Conservation (phyloP, 2,329 filamentous ascomycete species). For the Pezicula carpinea region DNA sequence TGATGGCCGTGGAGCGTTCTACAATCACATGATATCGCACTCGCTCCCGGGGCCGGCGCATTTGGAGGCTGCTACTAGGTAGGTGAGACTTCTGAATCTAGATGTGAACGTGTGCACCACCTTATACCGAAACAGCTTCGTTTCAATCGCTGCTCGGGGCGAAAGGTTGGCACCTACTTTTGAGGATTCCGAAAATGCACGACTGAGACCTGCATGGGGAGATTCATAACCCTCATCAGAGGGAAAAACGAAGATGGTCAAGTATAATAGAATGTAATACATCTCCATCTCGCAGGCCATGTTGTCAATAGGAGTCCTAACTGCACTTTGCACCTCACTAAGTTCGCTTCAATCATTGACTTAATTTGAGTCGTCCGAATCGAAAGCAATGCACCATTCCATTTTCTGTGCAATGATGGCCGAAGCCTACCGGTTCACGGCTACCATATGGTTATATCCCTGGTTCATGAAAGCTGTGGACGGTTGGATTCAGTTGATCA, state of each 20-base stretch:
- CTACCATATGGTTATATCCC: slow-evolving; percentile 13
- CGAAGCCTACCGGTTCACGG: slow-evolving; percentile 8
- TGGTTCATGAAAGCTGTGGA: slow-evolving; percentile 8
- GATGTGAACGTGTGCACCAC: too few species aligned
- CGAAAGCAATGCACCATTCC: slow-evolving; percentile 3
- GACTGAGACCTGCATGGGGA: neutral
- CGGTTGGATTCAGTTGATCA: slow-evolving; percentile 8
- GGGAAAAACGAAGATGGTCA: neutral
- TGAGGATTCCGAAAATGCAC: neutral
- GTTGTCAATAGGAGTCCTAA: too few species aligned
- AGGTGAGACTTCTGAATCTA: too few species aligned
- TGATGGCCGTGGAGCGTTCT: neutral
- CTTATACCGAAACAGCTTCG: too few species aligned
- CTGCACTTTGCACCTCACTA: too few species aligned
- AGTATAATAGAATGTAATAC: neutral
- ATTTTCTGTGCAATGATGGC: slow-evolving; percentile 4
- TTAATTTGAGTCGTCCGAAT: too few species aligned
- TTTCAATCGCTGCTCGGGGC: too few species aligned
- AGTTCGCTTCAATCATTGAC: too few species aligned
- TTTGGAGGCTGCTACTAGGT: neutral
- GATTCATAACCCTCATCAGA: neutral
- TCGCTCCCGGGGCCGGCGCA: neutral
- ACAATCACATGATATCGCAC: neutral
- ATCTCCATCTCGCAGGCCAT: neutral
- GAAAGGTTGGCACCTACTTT: neutral